These are phyloP conservation scores for Lepidium africanum DNA, from an alignment of 345 rosid species.

Conservation along the genomic window DNA sequence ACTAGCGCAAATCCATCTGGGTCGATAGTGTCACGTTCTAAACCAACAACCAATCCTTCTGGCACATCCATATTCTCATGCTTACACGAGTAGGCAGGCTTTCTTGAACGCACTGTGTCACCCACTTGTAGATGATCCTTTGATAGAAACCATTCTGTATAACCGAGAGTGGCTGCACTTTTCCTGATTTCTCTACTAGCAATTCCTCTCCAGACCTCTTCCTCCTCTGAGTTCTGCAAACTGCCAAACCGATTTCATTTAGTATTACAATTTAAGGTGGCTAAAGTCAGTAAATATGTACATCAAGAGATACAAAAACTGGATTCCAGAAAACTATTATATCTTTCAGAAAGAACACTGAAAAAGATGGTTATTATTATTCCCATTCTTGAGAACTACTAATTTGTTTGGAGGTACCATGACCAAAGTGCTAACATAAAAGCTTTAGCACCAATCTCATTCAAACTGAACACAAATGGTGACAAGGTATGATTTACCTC, in stretches of 20 bases:
- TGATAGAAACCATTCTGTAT: slow-evolving; percentile 75
- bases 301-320: not conserved
- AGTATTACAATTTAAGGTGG: slow-evolving; percentile 5
- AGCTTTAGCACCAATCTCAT: not conserved
- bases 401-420: not conserved
- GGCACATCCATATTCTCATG: slow-evolving; percentile 75
- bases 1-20: slow-evolving; percentile 66
- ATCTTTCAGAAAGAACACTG: not conserved
- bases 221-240: slow-evolving; percentile 43
- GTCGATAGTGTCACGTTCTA: slow-evolving; percentile 42
- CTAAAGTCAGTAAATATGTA: not conserved
- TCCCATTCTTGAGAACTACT: not conserved
- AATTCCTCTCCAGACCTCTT: slow-evolving; percentile 47
- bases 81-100: slow-evolving; percentile 53
- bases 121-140: slow-evolving; percentile 70
- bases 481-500: slow-evolving; percentile 38
- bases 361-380: not conserved
- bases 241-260: slow-evolving; percentile 38
- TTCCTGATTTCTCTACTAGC: slow-evolving; percentile 32
- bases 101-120: slow-evolving; percentile 81
- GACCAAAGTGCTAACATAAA: not conserved
- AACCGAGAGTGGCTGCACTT: slow-evolving; percentile 36
- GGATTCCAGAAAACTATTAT: not conserved
- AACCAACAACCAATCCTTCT: slow-evolving; percentile 77
- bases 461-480: not conserved